phyloP scores from a whole-genome alignment of 805 yeast genomes.

The Kuraishia cidri region DNA sequence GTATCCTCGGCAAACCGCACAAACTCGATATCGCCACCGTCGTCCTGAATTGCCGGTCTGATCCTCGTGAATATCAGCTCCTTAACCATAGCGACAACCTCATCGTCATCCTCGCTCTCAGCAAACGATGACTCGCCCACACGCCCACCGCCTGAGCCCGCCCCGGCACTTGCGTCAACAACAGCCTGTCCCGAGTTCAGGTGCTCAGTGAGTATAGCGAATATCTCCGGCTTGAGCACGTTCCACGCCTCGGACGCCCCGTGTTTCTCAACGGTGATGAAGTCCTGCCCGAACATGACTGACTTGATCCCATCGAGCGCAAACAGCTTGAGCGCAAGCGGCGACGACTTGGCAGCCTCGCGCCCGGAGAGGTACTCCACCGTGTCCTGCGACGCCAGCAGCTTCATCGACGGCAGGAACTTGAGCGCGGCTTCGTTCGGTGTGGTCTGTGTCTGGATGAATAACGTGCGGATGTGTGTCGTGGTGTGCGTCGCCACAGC shows the following conservation, averaged over 20 bases:
- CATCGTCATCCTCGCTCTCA: constrained; percentile 58
- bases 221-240: constrained; percentile 57
- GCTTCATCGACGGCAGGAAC: constrained; percentile 65
- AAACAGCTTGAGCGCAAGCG: constrained; percentile 68
- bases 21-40: constrained; percentile 94
- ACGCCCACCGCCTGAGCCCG: constrained; percentile 23
- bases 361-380: constrained; percentile 67
- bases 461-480: too few relatives aligned
- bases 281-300: constrained; percentile 75
- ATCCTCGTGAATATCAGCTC: constrained; percentile 91
- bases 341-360: constrained; percentile 68
- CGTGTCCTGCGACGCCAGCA: constrained; percentile 60
- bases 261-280: constrained; percentile 79
- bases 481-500: too few relatives aligned
- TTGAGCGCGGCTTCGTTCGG: constrained; percentile 85
- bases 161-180: constrained; percentile 25
- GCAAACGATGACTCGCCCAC: constrained; percentile 23
- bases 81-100: constrained; percentile 80
- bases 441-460: constrained; percentile 77
- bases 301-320: constrained; percentile 69
- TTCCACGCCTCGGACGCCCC: constrained; percentile 43
- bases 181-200: constrained; percentile 50
- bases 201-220: constrained; percentile 46
- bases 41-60: constrained; percentile 97
- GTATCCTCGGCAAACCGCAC: constrained; percentile 77